Percentiles rank a stretch among this genome's conserved stretches.
Conservation (phyloP, 257 asterid genomes). For the Solanum sparsipilum region DNA sequence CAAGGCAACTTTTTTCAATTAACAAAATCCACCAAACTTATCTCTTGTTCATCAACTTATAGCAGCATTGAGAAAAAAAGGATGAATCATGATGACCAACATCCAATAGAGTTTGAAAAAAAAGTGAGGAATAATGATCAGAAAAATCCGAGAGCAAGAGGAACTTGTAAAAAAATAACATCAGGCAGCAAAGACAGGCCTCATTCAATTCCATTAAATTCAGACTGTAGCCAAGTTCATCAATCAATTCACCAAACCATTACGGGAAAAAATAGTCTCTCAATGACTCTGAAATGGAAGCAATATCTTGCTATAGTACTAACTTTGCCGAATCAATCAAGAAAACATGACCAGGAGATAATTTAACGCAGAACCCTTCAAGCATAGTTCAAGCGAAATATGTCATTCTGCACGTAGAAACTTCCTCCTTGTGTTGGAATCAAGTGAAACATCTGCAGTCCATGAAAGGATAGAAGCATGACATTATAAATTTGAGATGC, state of each 20-base stretch:
- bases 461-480: not conserved
- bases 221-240: not conserved
- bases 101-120: not conserved
- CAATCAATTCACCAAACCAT: not conserved
- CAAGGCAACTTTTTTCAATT: not conserved
- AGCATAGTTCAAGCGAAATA: constrained; percentile 86
- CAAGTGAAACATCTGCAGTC: constrained; percentile 82
- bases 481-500: not conserved
- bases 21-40: not conserved
- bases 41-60: not conserved
- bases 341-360: not conserved
- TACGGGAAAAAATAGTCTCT: not conserved
- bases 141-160: not conserved
- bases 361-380: constrained; percentile 12
- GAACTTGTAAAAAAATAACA: not conserved
- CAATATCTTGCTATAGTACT: not conserved
- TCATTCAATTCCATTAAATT: not conserved
- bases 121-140: not conserved
- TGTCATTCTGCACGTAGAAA: constrained; percentile 78
- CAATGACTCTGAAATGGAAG: not conserved
- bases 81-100: not conserved
- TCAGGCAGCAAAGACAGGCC: not conserved
- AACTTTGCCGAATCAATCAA: constrained; percentile 9
- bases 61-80: not conserved
- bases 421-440: constrained; percentile 83